A percentile compares a stretch with the other conserved stretches of the same genome.
phyloP scores from a whole-genome alignment of 805 yeast species.

The Myxozyma geophila region DNA sequence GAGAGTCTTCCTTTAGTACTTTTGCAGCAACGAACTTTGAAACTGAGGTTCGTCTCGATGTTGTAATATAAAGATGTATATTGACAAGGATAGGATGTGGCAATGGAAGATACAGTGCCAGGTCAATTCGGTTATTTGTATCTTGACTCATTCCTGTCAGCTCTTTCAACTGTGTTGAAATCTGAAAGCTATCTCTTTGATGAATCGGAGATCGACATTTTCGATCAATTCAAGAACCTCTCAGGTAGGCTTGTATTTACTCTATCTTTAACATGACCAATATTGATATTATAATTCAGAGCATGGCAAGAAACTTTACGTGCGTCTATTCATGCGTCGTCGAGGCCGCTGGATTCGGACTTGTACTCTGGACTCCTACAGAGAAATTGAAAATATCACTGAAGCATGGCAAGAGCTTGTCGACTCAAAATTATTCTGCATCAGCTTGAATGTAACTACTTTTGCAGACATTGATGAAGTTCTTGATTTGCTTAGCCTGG shows the following conservation, averaged over 20 bases:
- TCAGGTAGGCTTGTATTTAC: constrained; percentile 8
- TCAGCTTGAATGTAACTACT: background rate
- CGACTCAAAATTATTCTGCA: background rate
- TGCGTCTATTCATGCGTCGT: constrained; percentile 32
- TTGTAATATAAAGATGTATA: too few relatives aligned
- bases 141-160: constrained; percentile 28
- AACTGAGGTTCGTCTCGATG: too few relatives aligned
- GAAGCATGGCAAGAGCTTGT: constrained; percentile 19
- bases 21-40: too few relatives aligned
- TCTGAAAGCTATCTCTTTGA: constrained; percentile 30
- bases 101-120: background rate
- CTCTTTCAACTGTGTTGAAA: constrained; percentile 30
- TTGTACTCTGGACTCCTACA: constrained; percentile 13
- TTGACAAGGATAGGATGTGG: background rate
- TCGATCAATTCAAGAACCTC: constrained; percentile 25
- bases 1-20: too few relatives aligned
- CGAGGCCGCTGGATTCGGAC: constrained; percentile 31
- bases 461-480: constrained; percentile 15
- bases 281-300: constrained; percentile 13
- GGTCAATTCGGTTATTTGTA: constrained; percentile 24
- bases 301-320: constrained; percentile 32
- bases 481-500: constrained; percentile 19
- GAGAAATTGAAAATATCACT: constrained; percentile 25
- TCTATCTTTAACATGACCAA: background rate
- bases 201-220: constrained; percentile 20